These are phyloP conservation scores for Aspergillus latus DNA, from an alignment of 2,329 filamentous ascomycete species.

Conservation along the genomic window DNA sequence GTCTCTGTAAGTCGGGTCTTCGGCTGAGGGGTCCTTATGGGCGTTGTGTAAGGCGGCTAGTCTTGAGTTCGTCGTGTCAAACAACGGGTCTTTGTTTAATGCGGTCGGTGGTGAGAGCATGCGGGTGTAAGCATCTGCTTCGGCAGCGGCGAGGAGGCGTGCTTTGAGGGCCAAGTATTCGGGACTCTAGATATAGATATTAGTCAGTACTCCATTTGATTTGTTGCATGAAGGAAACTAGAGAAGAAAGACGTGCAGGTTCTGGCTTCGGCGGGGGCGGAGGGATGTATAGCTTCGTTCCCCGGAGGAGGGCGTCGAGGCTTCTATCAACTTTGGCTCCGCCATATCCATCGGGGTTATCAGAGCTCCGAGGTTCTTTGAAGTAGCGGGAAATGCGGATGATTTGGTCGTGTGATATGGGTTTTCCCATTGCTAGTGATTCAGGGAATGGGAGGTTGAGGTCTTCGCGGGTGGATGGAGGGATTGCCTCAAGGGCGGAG, in stretches of 20 bases:
- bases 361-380: slow-evolving; percentile 12
- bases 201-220: neutral
- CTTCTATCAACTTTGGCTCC: slow-evolving; percentile 33
- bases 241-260: slow-evolving; percentile 56
- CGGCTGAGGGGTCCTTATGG: slow-evolving; percentile 29
- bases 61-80: slow-evolving; percentile 59
- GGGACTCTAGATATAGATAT: slow-evolving; percentile 49
- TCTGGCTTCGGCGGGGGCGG: slow-evolving; percentile 77
- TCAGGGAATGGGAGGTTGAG: slow-evolving; percentile 33
- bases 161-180: slow-evolving; percentile 90
- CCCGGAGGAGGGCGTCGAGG: slow-evolving; percentile 70
- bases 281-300: slow-evolving; percentile 71
- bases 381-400: slow-evolving; percentile 38
- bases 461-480: slow-evolving; percentile 30
- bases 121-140: slow-evolving; percentile 76
- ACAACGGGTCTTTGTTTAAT: slow-evolving; percentile 54
- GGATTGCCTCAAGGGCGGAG: slow-evolving; percentile 39
- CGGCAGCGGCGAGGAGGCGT: slow-evolving; percentile 76
- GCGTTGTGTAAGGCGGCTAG: slow-evolving; percentile 48
- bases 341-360: neutral
- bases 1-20: slow-evolving; percentile 39
- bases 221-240: neutral
- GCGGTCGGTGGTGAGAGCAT: slow-evolving; percentile 68
- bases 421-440: slow-evolving; percentile 27
- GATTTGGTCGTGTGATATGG: slow-evolving; percentile 45